Evolutionary conservation across 2,329 filamentous ascomycete species (phyloP).

Genomic region (Monosporascus sp.): DNA sequence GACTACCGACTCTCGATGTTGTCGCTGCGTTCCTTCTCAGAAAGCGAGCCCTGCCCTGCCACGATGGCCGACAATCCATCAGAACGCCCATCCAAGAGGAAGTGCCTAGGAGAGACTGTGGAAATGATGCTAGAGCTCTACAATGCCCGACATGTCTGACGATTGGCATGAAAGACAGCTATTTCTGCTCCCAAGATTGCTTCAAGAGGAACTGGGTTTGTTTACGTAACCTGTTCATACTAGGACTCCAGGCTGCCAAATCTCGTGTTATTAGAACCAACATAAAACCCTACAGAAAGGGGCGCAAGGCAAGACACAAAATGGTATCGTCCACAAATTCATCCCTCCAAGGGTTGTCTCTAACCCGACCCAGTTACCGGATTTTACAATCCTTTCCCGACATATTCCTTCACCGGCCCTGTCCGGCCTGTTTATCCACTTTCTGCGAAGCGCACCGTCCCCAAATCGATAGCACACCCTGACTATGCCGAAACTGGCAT

Average conservation of each 20-base stretch:
- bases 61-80: too few relatives aligned
- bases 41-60: too few relatives aligned
- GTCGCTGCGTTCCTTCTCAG: too few relatives aligned
- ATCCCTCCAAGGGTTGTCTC: conserved; percentile 47
- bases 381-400: conserved; percentile 66
- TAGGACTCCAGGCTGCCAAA: background rate
- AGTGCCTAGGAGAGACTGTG: conserved; percentile 62
- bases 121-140: conserved; percentile 59
- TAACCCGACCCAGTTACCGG: conserved; percentile 66
- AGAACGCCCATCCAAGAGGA: conserved; percentile 11
- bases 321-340: background rate
- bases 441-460: conserved; percentile 51
- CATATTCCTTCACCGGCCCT: conserved; percentile 59
- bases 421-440: conserved; percentile 63
- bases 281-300: conserved; percentile 65
- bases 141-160: conserved; percentile 74
- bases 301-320: background rate
- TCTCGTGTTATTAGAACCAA: conserved; percentile 27
- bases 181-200: conserved; percentile 75
- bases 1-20: too few relatives aligned
- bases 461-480: conserved; percentile 56
- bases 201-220: conserved; percentile 68
- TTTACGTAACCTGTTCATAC: background rate
- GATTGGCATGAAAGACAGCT: conserved; percentile 60
- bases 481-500: conserved; percentile 66